Base-by-base conservation (phyloP, 1,139 yeast species). In the Blastobotrys serpentis region DNA sequence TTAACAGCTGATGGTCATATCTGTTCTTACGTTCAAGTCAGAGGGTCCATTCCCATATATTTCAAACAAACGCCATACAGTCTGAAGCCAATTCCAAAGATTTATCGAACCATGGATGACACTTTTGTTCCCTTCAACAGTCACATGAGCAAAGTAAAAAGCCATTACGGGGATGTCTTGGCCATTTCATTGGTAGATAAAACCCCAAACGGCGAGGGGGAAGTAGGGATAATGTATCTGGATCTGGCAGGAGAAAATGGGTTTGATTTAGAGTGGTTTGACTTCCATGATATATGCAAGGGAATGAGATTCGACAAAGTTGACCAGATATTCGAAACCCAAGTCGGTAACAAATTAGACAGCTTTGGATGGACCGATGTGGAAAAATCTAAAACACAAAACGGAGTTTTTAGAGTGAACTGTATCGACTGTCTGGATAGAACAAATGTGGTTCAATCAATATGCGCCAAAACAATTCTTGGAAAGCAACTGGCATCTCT, bases 1-100 rank as follows among this genome's bases (percentile, higher is more conserved):
- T 42, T 68, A 18, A 38, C 50, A 10, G 47, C 44, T 2, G 48
- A 47, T n/a, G 18, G 37, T 1, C 37, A 41, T 16, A 8, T 37
- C 7, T 32, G 49, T n/a, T 51, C 56, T 1, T 61, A 47, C 44
- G 43, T 49, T 2, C 62, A 57, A 10, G 55, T 72, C 1, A 57
- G 77, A 43, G 76, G 77, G 0, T 73, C 77, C 0, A 67, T 72
- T 17, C 86, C 87, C 0, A 59, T 76, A 1, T 82, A 78, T 59
- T 78, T 82, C 59, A 56, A 64, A 3, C 79, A 77, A 55, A 74
- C 79, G 50, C 73, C 78, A 1, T 67, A 75, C 37, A 75, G 75
- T 50, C 67, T 82, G 52, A 72, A 70, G 46, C 76, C 77, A 0
- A 56, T 64, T 2, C 77, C 77, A 0, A 62, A 55, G 25, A 51